These are phyloP conservation scores for Ogataea neopini DNA, from an alignment of 805 yeast species.

Conservation along the genomic window DNA sequence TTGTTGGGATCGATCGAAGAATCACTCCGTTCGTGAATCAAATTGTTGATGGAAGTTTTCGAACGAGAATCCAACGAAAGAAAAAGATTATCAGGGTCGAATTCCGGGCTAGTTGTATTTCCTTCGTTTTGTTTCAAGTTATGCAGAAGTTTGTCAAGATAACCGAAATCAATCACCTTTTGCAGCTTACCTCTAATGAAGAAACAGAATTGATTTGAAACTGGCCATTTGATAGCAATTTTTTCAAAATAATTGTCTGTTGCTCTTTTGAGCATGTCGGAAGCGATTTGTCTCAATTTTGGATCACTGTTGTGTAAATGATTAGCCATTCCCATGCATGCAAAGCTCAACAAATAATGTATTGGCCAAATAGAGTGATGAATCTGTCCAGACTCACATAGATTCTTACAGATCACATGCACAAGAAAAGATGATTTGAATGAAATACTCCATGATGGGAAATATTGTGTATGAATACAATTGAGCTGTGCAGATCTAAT, in stretches of 20 bases:
- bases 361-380: slow-evolving; percentile 5
- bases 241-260: slow-evolving; percentile 2
- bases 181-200: slow-evolving; percentile 3
- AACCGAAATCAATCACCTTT: background rate
- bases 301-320: slow-evolving; percentile 11
- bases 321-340: slow-evolving; percentile 13
- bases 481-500: slow-evolving; percentile 30
- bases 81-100: background rate
- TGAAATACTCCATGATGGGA: slow-evolving; percentile 17
- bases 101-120: background rate
- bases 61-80: slow-evolving; percentile 2
- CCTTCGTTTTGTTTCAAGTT: background rate
- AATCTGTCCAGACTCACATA: slow-evolving; percentile 5
- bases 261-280: slow-evolving; percentile 2
- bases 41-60: slow-evolving; percentile 16
- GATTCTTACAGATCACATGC: slow-evolving; percentile 5
- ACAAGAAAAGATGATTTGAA: slow-evolving; percentile 12
- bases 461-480: slow-evolving; percentile 4
- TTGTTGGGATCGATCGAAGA: background rate
- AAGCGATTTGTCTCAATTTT: slow-evolving; percentile 5
- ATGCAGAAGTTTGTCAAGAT: background rate
- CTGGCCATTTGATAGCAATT: slow-evolving; percentile 16
- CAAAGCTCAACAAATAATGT: slow-evolving; percentile 9
- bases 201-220: slow-evolving; percentile 10
- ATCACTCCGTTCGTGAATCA: slow-evolving; percentile 8